These are phyloP conservation scores for Talaromyces albobiverticillius DNA, from an alignment of 2,329 filamentous ascomycete species.

Conservation along the genomic window DNA sequence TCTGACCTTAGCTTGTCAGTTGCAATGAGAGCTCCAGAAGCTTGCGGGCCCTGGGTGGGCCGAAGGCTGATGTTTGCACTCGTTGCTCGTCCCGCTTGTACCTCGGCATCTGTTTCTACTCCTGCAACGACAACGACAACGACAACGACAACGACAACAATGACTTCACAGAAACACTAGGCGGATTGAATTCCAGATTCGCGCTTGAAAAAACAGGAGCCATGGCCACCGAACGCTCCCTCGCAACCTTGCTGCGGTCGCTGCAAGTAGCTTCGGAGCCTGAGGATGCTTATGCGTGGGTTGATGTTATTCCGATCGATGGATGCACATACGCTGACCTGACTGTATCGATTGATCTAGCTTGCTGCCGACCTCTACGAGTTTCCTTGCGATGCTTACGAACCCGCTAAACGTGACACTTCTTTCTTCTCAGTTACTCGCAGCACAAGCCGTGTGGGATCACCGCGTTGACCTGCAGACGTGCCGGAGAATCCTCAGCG, in stretches of 20 bases:
- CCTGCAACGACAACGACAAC: too few species aligned
- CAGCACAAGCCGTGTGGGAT: conserved; percentile 59
- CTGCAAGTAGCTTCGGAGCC: conserved; percentile 58
- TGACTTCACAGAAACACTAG: too few species aligned
- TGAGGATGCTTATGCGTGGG: conserved; percentile 59
- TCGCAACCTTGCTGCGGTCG: conserved; percentile 59
- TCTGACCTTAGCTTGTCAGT: too few species aligned
- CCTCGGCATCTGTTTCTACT: too few species aligned
- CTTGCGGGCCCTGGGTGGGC: too few species aligned
- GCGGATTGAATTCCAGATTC: too few species aligned
- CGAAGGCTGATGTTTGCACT: too few species aligned
- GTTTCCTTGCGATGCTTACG: conserved; percentile 49
- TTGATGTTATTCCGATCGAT: background rate
- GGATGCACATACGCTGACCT: conserved; percentile 16
- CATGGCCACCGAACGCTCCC: conserved; percentile 61
- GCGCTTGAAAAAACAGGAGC: conserved; percentile 1
- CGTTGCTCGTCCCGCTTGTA: too few species aligned
- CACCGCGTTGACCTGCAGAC: conserved; percentile 52
- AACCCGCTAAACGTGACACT: conserved; percentile 63
- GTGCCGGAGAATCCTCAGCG: conserved; percentile 56
- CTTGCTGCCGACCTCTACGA: conserved; percentile 53
- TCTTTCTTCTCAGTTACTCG: conserved; percentile 58
- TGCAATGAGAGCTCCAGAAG: too few species aligned
- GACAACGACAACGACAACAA: too few species aligned
- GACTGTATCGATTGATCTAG: conserved; percentile 28